These are phyloP conservation scores for Kuraishia ogatae DNA, from an alignment of 805 yeast species.

Conservation along the genomic window DNA sequence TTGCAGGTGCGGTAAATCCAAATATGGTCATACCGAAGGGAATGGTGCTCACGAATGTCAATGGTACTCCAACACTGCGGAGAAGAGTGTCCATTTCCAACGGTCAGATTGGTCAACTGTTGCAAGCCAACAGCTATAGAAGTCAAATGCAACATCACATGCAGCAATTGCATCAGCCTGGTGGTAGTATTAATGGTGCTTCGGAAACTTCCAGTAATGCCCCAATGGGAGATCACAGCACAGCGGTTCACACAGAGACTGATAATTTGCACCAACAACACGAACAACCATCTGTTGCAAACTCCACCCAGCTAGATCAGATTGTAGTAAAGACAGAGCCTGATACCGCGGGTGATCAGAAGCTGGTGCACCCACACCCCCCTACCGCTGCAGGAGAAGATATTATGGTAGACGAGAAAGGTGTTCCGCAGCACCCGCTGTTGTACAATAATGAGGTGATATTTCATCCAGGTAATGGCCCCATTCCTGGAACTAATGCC, in stretches of 20 bases:
- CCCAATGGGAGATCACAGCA: conserved; percentile 1
- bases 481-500: conserved; percentile 52
- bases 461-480: conserved; percentile 44
- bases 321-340: not conserved
- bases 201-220: not conserved
- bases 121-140: conserved; percentile 25
- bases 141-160: conserved; percentile 11
- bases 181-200: not conserved
- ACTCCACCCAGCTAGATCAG: not conserved
- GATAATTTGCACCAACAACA: conserved; percentile 8
- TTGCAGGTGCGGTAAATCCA: not conserved
- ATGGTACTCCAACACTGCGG: conserved; percentile 20
- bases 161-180: conserved; percentile 4
- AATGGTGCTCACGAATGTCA: not conserved
- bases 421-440: conserved; percentile 39
- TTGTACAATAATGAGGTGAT: conserved; percentile 48
- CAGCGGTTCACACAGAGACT: not conserved
- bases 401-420: conserved; percentile 19
- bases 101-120: conserved; percentile 77
- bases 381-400: conserved; percentile 4
- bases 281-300: conserved; percentile 3
- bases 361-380: not conserved
- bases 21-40: not conserved
- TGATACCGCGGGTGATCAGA: not conserved
- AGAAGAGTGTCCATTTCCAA: conserved; percentile 75